Evolutionary conservation across 1,284 basidiomycete genomes (phyloP).

Genomic region (Ganoderma meredithae): DNA sequence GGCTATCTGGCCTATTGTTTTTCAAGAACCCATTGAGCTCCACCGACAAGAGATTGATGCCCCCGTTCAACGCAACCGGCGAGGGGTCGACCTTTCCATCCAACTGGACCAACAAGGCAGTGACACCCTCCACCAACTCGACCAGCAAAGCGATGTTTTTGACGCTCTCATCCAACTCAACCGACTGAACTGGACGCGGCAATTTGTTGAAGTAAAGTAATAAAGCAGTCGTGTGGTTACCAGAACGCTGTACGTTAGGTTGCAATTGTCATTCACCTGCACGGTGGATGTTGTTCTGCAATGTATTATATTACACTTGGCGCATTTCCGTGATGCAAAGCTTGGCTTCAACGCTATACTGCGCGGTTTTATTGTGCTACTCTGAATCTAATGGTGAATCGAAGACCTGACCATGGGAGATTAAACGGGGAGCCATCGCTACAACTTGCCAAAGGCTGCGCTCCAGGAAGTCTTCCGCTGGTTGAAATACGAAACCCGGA

Average conservation of each 20-base stretch:
- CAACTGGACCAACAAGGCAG: not conserved
- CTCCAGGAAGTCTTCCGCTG: not conserved
- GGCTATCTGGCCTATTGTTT: constrained; percentile 23
- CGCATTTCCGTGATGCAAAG: not conserved
- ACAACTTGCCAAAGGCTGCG: no score
- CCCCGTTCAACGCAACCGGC: not conserved
- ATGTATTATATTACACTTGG: not conserved
- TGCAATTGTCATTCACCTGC: not conserved
- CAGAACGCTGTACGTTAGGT: not conserved
- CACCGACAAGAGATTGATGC: not conserved
- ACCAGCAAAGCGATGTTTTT: not conserved
- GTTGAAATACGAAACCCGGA: not conserved
- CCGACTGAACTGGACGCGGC: no score
- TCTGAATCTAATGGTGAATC: no score
- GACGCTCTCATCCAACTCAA: no score
- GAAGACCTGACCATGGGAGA: no score
- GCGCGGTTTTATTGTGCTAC: no score
- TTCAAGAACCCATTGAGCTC: constrained; percentile 16
- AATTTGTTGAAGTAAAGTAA: no score
- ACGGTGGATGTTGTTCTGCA: not conserved
- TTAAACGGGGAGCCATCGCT: no score
- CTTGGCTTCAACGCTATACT: not conserved
- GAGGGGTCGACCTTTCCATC: no score
- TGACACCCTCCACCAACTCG: not conserved
- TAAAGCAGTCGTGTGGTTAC: no score